Evolutionary conservation across 306 rosid genomes (phyloP).

Genomic region (Potentilla sterilis): DNA sequence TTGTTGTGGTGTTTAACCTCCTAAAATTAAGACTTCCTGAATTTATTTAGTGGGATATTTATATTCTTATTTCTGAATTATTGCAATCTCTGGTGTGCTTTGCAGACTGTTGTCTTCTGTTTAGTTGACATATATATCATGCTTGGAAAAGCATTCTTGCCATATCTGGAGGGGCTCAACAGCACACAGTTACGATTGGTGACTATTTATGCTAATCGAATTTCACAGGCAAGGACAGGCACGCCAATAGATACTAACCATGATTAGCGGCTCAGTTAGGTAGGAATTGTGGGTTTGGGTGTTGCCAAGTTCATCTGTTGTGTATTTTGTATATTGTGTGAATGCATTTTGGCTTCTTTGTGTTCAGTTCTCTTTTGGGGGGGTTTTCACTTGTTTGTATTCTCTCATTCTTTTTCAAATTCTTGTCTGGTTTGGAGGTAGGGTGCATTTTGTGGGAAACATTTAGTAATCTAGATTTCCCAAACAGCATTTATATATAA

Average conservation of each 20-base stretch:
- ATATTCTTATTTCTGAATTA: neutral
- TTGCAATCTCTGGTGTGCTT: conserved; percentile 26
- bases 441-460: conserved; percentile 56
- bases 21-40: neutral
- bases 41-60: neutral
- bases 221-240: conserved; percentile 95
- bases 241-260: conserved; percentile 54
- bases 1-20: neutral
- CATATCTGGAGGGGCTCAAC: conserved; percentile 90
- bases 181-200: conserved; percentile 92
- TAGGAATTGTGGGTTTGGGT: conserved; percentile 35
- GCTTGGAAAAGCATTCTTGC: conserved; percentile 97
- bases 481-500: conserved; percentile 40
- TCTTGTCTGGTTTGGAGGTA: conserved; percentile 44
- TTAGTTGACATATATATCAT: conserved; percentile 93
- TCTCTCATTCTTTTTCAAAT: conserved; percentile 18
- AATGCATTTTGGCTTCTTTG: conserved; percentile 42
- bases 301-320: conserved; percentile 45
- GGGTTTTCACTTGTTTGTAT: conserved; percentile 16
- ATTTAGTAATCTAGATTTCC: conserved; percentile 43
- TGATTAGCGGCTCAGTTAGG: conserved; percentile 37
- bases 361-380: conserved; percentile 27
- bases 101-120: conserved; percentile 99
- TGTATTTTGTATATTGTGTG: conserved; percentile 86
- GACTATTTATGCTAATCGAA: conserved; percentile 92